phyloP scores from a whole-genome alignment of 139 green algal genomes.

The Diplosphaera chodatii region DNA sequence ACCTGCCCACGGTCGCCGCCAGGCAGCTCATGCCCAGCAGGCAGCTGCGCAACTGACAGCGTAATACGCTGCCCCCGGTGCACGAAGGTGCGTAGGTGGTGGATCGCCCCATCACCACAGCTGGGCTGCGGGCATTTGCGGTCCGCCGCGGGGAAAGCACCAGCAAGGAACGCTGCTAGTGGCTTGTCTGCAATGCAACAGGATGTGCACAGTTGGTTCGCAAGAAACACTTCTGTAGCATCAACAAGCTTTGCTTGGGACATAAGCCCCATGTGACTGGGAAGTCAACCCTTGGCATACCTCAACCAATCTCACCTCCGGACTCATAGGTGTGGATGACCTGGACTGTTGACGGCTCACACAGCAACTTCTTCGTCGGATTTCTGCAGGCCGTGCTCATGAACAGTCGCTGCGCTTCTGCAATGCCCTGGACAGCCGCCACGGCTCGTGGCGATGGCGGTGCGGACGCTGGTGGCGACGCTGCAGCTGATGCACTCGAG shows the following conservation, averaged over 20 bases:
- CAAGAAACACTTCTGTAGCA: no score
- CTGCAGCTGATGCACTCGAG: constrained; percentile 4
- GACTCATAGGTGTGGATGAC: not conserved
- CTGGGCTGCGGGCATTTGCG: constrained; percentile 39
- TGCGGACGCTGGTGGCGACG: not conserved
- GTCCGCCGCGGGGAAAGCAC: constrained; percentile 9
- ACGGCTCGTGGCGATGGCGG: not conserved
- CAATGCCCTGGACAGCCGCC: not conserved
- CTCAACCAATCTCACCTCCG: not conserved
- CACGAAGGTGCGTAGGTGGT: constrained; percentile 66
- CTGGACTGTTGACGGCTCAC: constrained; percentile 57
- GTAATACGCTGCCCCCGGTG: constrained; percentile 56
- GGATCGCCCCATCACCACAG: constrained; percentile 51
- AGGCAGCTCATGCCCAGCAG: constrained; percentile 42
- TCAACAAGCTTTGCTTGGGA: no score
- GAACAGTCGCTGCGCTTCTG: constrained; percentile 35
- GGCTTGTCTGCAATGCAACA: constrained; percentile 63
- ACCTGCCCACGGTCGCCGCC: constrained; percentile 42
- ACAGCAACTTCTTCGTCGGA: constrained; percentile 50
- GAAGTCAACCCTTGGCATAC: no score
- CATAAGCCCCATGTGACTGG: no score
- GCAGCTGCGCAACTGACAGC: constrained; percentile 38
- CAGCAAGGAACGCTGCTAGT: constrained; percentile 56
- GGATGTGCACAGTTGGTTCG: no score
- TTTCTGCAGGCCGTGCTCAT: constrained; percentile 58